Evolutionary conservation across 2,329 filamentous ascomycete genomes (phyloP).

Genomic region (Lecanoromycetidae sp.): DNA sequence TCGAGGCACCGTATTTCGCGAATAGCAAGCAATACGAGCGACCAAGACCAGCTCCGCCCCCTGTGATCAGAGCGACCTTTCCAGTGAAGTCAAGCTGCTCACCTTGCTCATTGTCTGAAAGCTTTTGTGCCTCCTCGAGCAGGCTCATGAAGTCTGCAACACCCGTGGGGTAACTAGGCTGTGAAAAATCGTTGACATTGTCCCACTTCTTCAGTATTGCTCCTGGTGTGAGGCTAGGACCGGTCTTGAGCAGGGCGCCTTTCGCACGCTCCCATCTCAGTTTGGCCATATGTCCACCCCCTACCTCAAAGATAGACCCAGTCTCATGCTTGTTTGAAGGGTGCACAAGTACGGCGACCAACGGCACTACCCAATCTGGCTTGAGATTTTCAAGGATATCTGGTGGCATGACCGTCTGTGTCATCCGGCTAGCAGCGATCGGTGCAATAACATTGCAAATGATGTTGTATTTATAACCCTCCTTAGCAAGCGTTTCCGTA

Average conservation of each 20-base stretch:
- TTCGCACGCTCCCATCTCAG: conserved; percentile 87
- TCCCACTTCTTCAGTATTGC: conserved; percentile 85
- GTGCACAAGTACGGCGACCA: conserved; percentile 81
- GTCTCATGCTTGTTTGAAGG: conserved; percentile 70
- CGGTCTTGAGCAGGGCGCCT: conserved; percentile 79
- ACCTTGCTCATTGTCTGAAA: conserved; percentile 58
- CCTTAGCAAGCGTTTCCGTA: conserved; percentile 94
- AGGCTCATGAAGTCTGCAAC: conserved; percentile 79
- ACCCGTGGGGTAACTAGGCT: conserved; percentile 70
- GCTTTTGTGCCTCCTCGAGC: conserved; percentile 70
- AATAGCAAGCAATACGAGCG: conserved; percentile 83
- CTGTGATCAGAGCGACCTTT: conserved; percentile 76
- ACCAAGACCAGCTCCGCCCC: conserved; percentile 74
- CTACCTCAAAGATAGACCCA: conserved; percentile 84
- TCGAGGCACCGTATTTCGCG: conserved; percentile 66
- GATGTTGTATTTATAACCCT: conserved; percentile 97
- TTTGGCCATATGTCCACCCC: conserved; percentile 86
- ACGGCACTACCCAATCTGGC: conserved; percentile 89
- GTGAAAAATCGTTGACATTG: conserved; percentile 72
- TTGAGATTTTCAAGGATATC: conserved; percentile 74
- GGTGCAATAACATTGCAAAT: conserved; percentile 89
- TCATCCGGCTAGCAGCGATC: conserved; percentile 91
- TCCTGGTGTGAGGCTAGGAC: conserved; percentile 75
- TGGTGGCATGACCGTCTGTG: conserved; percentile 87
- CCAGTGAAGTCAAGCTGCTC: conserved; percentile 70